Percentiles rank a stretch among this genome's conserved stretches.
phyloP scores from a whole-genome alignment of 176 grass and related monocot genomes.

The Elaeis guineensis region DNA sequence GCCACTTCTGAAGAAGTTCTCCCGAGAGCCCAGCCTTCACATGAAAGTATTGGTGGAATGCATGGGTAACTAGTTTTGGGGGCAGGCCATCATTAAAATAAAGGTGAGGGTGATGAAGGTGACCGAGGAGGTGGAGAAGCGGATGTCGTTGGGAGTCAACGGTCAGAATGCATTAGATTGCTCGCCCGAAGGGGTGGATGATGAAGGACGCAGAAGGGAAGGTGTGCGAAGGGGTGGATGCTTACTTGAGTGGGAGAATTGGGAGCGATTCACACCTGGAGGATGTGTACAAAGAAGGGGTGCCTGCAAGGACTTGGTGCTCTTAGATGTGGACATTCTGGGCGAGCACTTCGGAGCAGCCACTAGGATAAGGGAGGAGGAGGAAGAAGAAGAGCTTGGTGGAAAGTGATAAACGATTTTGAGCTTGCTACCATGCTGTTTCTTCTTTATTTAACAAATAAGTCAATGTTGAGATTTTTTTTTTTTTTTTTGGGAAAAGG shows the following conservation, averaged over 20 bases:
- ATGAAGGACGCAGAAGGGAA: conserved; percentile 56
- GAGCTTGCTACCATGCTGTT: too few relatives aligned
- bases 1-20: conserved; percentile 51
- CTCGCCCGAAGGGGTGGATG: conserved; percentile 76
- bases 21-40: conserved; percentile 56
- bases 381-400: conserved; percentile 26
- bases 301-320: conserved; percentile 78
- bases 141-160: conserved; percentile 33
- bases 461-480: too few relatives aligned
- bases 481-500: too few relatives aligned
- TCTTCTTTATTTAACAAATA: too few relatives aligned
- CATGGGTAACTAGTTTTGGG: conserved; percentile 93
- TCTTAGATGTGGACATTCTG: conserved; percentile 60
- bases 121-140: conserved; percentile 63
- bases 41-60: conserved; percentile 68
- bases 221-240: conserved; percentile 53
- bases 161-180: conserved; percentile 72
- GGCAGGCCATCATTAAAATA: conserved; percentile 91
- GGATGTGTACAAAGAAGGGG: conserved; percentile 61
- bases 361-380: conserved; percentile 36
- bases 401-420: not conserved
- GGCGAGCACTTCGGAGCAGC: conserved; percentile 62
- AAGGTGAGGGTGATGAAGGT: conserved; percentile 75
- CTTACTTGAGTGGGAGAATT: conserved; percentile 69
- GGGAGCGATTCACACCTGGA: conserved; percentile 82